Evolutionary conservation across 2,329 filamentous ascomycete species (phyloP).

Genomic region (Aspergillus fructus): DNA sequence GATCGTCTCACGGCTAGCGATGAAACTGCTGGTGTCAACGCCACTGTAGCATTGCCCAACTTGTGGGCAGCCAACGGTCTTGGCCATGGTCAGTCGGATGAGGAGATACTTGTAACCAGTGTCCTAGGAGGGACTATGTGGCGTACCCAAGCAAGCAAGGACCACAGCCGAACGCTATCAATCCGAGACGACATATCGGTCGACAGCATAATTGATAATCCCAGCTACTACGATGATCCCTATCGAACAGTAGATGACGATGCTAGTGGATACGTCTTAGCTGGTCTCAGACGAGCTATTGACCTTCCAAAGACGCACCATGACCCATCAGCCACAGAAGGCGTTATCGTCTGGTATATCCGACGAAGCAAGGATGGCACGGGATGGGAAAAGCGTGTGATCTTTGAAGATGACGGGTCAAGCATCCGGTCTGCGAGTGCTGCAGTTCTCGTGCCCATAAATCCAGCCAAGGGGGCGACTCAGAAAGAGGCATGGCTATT

Average conservation of each 20-base stretch:
- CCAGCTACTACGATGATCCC: slow-evolving; percentile 57
- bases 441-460: slow-evolving; percentile 54
- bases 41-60: slow-evolving; percentile 43
- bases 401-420: slow-evolving; percentile 60
- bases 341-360: slow-evolving; percentile 50
- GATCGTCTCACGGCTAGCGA: slow-evolving; percentile 21
- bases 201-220: slow-evolving; percentile 56
- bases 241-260: slow-evolving; percentile 46
- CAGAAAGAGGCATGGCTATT: slow-evolving; percentile 57
- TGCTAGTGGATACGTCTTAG: slow-evolving; percentile 55
- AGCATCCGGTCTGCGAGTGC: slow-evolving; percentile 52
- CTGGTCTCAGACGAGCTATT: slow-evolving; percentile 47
- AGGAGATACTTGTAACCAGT: slow-evolving; percentile 38
- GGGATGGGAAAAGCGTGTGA: slow-evolving; percentile 46
- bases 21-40: slow-evolving; percentile 40
- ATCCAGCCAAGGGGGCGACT: slow-evolving; percentile 43
- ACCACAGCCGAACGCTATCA: slow-evolving; percentile 35
- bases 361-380: slow-evolving; percentile 19
- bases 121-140: slow-evolving; percentile 50
- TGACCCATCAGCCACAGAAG: slow-evolving; percentile 37
- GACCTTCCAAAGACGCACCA: slow-evolving; percentile 39
- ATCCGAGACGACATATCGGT: slow-evolving; percentile 47
- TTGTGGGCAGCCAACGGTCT: slow-evolving; percentile 60
- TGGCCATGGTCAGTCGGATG: slow-evolving; percentile 45
- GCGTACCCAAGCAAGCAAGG: slow-evolving; percentile 28